Evolutionary conservation across 495 filamentous ascomycete genomes (phyloP).

Genomic region (Annulohypoxylon stygium): DNA sequence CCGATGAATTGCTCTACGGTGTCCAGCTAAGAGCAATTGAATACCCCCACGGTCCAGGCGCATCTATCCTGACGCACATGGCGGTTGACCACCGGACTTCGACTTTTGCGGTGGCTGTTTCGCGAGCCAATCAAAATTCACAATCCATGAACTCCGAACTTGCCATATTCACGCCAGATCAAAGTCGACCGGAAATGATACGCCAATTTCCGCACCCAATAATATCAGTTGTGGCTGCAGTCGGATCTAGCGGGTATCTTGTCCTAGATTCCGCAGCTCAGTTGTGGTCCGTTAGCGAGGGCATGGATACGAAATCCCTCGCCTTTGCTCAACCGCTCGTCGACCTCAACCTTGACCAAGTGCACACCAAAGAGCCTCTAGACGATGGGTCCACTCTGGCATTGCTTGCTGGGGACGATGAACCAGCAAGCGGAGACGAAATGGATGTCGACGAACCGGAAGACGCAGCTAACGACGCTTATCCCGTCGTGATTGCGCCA

Average conservation of each 20-base stretch:
- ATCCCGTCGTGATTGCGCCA: slow-evolving; percentile 68
- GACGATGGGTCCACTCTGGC: slow-evolving; percentile 33
- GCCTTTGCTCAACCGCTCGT: slow-evolving; percentile 63
- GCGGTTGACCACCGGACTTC: slow-evolving; percentile 68
- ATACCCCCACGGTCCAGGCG: slow-evolving; percentile 32
- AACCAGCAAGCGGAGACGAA: slow-evolving; percentile 60
- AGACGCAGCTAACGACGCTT: slow-evolving; percentile 52
- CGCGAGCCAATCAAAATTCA: slow-evolving; percentile 49
- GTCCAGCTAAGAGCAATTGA: slow-evolving; percentile 49
- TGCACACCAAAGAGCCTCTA: slow-evolving; percentile 24
- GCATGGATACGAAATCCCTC: slow-evolving; percentile 59
- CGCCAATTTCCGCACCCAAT: slow-evolving; percentile 62
- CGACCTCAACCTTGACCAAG: slow-evolving; percentile 60
- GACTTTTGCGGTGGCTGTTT: slow-evolving; percentile 70
- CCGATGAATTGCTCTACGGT: slow-evolving; percentile 67
- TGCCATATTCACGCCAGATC: slow-evolving; percentile 66
- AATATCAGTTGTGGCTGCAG: slow-evolving; percentile 66
- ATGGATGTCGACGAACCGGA: slow-evolving; percentile 56
- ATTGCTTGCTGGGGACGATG: slow-evolving; percentile 55
- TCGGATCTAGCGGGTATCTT: slow-evolving; percentile 70
- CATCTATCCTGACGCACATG: slow-evolving; percentile 65
- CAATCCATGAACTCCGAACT: slow-evolving; percentile 61
- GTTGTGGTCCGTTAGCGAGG: slow-evolving; percentile 66
- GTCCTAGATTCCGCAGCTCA: slow-evolving; percentile 70
- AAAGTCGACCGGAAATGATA: slow-evolving; percentile 63